Base-by-base conservation (phyloP, 2,329 filamentous ascomycete species). In the Aspergillus texensis region DNA sequence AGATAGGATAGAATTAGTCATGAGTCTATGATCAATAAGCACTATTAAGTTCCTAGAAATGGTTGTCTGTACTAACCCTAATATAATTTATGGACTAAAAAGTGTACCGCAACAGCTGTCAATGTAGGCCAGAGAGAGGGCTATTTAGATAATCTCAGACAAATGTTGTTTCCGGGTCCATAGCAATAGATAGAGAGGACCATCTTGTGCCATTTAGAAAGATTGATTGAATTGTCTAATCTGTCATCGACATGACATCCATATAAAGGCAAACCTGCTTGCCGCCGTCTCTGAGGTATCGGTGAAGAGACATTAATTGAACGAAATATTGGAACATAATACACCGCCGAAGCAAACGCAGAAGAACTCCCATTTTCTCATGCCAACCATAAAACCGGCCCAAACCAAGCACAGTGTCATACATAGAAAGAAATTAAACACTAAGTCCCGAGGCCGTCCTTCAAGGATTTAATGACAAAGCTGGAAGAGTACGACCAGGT, bases 341-440 rank as follows among this genome's bases (percentile, higher is more conserved):
- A 62, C 36, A 57, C 34, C 48, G n/a, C 45, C 28, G 16, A 57
- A 11, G 41, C n/a, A 53, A 59, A 64, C 43, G 54, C 62, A 59
- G 41, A 56, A 30, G 52, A 67, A 67, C 65, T 67, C 65, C 65
- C 57, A 58, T 66, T 65, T 58, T 59, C 62, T 59, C 60, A 56
- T 60, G 62, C 63, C 68, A 57, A 48, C 69, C 66, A 54, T 54
- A 66, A 66, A 62, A 59, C 62, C 62, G 54, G 57, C 63, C 67
- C 67, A 67, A 70, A 48, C 56, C 50, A 58, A 57, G 64, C 55
- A 45, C 39, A 63, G 52, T 54, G 28, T 54, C 52, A 26, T 54
- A 54, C 52, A 54, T 60, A 46, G 12, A 52, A 52, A 52, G 48
- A 52, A 30, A 30, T 16, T 30, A 52, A 52, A 30, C 26, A 32